phyloP scores from a whole-genome alignment of 257 asterid genomes.

The Cynanchum wilfordii region DNA sequence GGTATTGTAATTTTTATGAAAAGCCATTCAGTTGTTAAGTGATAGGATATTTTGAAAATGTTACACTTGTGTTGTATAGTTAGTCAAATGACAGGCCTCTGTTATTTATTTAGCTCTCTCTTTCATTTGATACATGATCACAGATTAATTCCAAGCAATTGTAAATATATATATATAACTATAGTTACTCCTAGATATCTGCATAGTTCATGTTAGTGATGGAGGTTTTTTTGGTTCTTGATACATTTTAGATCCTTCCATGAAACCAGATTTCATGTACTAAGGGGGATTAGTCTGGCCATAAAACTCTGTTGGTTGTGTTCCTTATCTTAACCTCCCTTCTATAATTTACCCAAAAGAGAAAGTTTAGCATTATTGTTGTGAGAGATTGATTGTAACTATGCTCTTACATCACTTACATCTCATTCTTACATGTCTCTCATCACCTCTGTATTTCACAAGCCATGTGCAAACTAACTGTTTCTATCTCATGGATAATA shows the following conservation, averaged over 20 bases:
- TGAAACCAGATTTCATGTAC: too few relatives aligned
- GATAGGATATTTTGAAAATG: too few relatives aligned
- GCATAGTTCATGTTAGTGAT: not conserved
- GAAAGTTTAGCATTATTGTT: not conserved
- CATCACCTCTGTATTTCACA: not conserved
- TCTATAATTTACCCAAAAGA: not conserved
- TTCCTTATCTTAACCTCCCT: not conserved
- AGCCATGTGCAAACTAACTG: not conserved
- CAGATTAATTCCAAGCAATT: not conserved
- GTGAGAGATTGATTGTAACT: not conserved
- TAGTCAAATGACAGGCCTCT: too few relatives aligned
- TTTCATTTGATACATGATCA: too few relatives aligned
- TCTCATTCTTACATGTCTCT: not conserved
- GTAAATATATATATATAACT: too few relatives aligned
- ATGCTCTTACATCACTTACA: too few relatives aligned
- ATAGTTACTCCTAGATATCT: not conserved
- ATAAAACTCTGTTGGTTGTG: not conserved
- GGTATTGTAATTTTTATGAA: too few relatives aligned
- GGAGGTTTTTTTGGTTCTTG: too few relatives aligned
- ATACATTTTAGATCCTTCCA: too few relatives aligned
- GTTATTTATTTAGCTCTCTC: too few relatives aligned
- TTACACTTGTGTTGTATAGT: too few relatives aligned
- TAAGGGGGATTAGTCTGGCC: not conserved
- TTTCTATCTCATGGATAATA: conserved; percentile 18
- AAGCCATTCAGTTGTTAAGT: too few relatives aligned